Evolutionary conservation across 2,329 filamentous ascomycete genomes (phyloP), one percentile per base, ranked within the genome.

Genomic region (Trichothecium sympodiale): DNA sequence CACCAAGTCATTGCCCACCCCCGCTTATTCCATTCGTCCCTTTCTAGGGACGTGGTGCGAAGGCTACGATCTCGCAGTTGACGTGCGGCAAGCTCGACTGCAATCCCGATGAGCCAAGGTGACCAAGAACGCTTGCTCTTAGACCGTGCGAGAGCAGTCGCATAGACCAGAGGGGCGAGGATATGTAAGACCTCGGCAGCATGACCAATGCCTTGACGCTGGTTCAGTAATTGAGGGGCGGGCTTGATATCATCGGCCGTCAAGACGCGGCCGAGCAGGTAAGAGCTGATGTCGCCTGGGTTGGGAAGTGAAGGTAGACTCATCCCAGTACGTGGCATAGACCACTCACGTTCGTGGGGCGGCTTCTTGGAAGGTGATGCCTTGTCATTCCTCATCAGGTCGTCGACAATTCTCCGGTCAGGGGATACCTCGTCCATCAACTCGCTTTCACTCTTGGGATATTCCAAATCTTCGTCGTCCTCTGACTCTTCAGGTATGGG

Each of bases 191-290:
- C 64, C 62, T 98, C 91, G 4, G 89, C 88, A 1, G 85, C 63
- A 46, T 88, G 85, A 1, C 70, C 70, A 3, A 66, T 60, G 9
- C 87, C 87, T 42, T 82, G 80, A 1, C 91, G 71, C 26, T 77
- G 77, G 53, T 93, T 88, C n/a, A 96, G 68, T 6, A 98, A 72
- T 36, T 83, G 80, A 26, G 82, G 80, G 0, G 91, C 85, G 0
- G 89, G 84, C 56, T 94, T 95, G 64, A 98, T 91, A 54, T 96
- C 91, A 60, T 98, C 91, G 8, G 91, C 86, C 0, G 86, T 94
- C 32, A 98, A 70, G 10, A 96, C 89, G 45, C 93, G 88, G 25
- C 82, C 80, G 17, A 94, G 75, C 4, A 98, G 74, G 57, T 94
- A 98, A 31, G 75, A 77, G 34, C 84, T 85, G 40, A 95, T 88